Conservation (phyloP, 2,329 filamentous ascomycete species). For the Aspergillus unguis region DNA sequence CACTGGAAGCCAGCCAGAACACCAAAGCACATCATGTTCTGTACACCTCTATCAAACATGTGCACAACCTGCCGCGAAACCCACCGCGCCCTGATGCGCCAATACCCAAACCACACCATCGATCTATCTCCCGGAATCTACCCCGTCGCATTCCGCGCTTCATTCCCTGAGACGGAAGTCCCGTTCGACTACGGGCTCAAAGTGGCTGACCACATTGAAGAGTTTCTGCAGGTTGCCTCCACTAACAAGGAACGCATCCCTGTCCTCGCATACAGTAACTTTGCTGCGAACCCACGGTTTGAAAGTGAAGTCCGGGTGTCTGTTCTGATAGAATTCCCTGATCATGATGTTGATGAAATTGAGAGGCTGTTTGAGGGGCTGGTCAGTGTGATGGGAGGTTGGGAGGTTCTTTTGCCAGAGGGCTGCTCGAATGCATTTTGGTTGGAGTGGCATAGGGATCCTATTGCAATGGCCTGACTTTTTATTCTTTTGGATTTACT, state of each 20-base stretch:
- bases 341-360: not conserved
- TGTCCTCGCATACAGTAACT: not conserved
- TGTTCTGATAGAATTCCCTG: not conserved
- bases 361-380: not conserved
- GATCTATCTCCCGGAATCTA: not conserved
- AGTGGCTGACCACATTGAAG: not conserved
- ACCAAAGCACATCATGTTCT: not conserved
- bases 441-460: not conserved
- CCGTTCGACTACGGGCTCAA: not conserved
- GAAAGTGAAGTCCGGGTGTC: not conserved
- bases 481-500: too few species aligned
- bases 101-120: not conserved
- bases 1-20: not conserved
- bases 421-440: not conserved
- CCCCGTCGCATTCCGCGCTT: not conserved
- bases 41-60: not conserved
- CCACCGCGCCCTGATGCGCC: not conserved
- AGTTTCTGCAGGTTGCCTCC: not conserved
- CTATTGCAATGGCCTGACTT: not conserved
- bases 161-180: not conserved
- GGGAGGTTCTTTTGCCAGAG: not conserved
- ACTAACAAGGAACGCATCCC: not conserved
- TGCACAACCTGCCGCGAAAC: not conserved
- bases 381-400: not conserved
- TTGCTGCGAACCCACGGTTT: not conserved